phyloP scores from a whole-genome alignment of 2,329 filamentous ascomycete genomes.

The Acephala macrosclerotiorum region DNA sequence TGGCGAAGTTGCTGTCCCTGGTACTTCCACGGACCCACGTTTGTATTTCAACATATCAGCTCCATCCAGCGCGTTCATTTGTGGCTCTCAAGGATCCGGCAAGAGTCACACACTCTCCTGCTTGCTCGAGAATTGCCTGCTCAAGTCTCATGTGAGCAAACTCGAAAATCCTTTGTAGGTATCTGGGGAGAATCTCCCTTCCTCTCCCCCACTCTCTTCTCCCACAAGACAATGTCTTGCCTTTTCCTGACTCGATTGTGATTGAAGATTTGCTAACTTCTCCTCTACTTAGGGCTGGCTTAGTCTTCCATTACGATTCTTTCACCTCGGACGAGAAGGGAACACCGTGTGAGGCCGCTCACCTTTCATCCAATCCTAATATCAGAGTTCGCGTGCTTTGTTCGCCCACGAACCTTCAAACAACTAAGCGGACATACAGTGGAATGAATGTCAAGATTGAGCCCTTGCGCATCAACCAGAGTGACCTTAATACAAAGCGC shows the following conservation, averaged over 20 bases:
- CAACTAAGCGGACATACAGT: slow-evolving; percentile 50
- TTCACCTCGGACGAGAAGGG: slow-evolving; percentile 48
- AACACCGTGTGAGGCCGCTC: slow-evolving; percentile 60
- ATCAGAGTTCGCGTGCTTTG: slow-evolving; percentile 60
- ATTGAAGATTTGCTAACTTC: too few species aligned
- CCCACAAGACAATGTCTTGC: too few species aligned
- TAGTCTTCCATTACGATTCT: slow-evolving; percentile 64
- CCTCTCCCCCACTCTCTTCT: too few species aligned
- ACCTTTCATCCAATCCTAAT: slow-evolving; percentile 53
- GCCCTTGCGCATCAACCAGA: slow-evolving; percentile 54
- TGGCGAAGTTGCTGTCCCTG: neutral
- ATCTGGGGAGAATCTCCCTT: too few species aligned
- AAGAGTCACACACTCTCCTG: slow-evolving; percentile 66
- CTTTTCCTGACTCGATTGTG: too few species aligned
- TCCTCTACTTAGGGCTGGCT: too few species aligned
- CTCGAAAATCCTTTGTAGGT: slow-evolving; percentile 55
- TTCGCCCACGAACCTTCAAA: slow-evolving; percentile 53
- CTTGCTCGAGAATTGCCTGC: slow-evolving; percentile 58
- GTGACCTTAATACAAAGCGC: slow-evolving; percentile 57
- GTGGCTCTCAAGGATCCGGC: slow-evolving; percentile 67
- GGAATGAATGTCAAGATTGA: slow-evolving; percentile 52
- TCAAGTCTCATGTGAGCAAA: slow-evolving; percentile 48
- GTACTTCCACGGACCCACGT: slow-evolving; percentile 34
- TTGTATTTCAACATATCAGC: slow-evolving; percentile 60
- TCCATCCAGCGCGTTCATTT: slow-evolving; percentile 67